Percentiles rank a stretch among this genome's conserved stretches.
phyloP scores from a whole-genome alignment of 371 early-diverging fungal species.

The Actinomortierella ambigua region DNA sequence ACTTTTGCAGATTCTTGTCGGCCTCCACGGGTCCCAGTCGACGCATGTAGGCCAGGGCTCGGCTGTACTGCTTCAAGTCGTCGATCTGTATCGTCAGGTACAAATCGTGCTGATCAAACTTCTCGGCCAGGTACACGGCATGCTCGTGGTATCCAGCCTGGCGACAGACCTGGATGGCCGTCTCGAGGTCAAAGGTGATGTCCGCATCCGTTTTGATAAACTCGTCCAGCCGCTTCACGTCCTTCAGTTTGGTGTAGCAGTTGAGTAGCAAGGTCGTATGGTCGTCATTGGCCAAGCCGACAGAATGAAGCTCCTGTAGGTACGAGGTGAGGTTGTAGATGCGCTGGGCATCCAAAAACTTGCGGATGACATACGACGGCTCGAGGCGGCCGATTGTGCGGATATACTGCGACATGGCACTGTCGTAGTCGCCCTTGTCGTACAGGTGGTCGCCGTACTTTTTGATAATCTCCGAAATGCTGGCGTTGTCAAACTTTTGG shows the following conservation, averaged over 20 bases:
- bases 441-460: slow-evolving; percentile 94
- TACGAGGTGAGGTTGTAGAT: slow-evolving; percentile 89
- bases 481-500: slow-evolving; percentile 75
- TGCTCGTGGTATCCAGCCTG: slow-evolving; percentile 89
- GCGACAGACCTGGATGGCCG: slow-evolving; percentile 92
- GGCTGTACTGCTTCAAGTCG: slow-evolving; percentile 79
- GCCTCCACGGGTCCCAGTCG: slow-evolving; percentile 63
- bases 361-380: slow-evolving; percentile 93
- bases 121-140: slow-evolving; percentile 85
- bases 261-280: slow-evolving; percentile 95
- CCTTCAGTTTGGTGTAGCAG: slow-evolving; percentile 95
- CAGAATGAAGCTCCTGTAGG: slow-evolving; percentile 86
- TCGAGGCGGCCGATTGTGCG: slow-evolving; percentile 93
- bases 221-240: slow-evolving; percentile 77
- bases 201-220: slow-evolving; percentile 85
- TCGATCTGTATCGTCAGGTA: slow-evolving; percentile 84
- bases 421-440: slow-evolving; percentile 86
- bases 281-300: slow-evolving; percentile 86
- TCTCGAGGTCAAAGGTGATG: slow-evolving; percentile 87
- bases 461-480: slow-evolving; percentile 88
- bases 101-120: slow-evolving; percentile 80
- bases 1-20: slow-evolving; percentile 69
- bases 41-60: slow-evolving; percentile 73
- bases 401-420: slow-evolving; percentile 91
- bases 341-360: slow-evolving; percentile 94